Base-by-base conservation (phyloP, 2,329 filamentous ascomycete genomes). In the Monilinia fructicola region DNA sequence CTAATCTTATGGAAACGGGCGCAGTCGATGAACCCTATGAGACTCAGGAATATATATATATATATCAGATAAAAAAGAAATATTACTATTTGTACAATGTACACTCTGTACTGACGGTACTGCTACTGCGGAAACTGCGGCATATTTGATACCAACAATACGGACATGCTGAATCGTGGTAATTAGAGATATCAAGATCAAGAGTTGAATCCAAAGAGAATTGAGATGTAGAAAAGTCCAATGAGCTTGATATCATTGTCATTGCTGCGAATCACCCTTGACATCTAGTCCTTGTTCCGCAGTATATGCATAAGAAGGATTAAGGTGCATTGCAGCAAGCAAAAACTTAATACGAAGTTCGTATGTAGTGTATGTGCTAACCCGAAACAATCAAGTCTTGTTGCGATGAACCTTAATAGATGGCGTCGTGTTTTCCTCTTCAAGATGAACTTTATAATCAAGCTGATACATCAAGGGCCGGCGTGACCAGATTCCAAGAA, bases 1-100 rank as follows among this genome's bases (percentile, higher is more conserved):
- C 4, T 6, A 35, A 23, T 42, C 21, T 62, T n/a, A 40, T 23
- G 11, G 26, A 18, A 52, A 31, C 52, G 54, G 63, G 53, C 63
- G 63, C 23, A 65, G 54, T 48, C 14, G n/a, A 31, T 11, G 21
- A n/a, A 48, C 21, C 12, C 12, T 42, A 40, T 56, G 62, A 64
- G 62, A 52, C 62, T 64, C 62, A 56, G 61, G 50, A n/a, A 64
- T 35, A 38, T 48, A n/a, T 54, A 11, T 9, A 64, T 35, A 38
- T 48, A n/a, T 54, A 11, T 9, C 26, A 4, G 31, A 40, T 38
- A 52, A 16, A 52, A 16, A 26, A 26, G 4, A 44, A 38, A 26
- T n/a, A 42, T 56, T 18, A 38, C 12, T 28, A 16, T 7, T 35
- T 35, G n/a, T n/a, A n/a, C n/a, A n/a, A 7, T 35, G 5, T 35